Base-by-base conservation (phyloP, 768 basidiomycete genomes). In the Trametes cinnabarina region DNA sequence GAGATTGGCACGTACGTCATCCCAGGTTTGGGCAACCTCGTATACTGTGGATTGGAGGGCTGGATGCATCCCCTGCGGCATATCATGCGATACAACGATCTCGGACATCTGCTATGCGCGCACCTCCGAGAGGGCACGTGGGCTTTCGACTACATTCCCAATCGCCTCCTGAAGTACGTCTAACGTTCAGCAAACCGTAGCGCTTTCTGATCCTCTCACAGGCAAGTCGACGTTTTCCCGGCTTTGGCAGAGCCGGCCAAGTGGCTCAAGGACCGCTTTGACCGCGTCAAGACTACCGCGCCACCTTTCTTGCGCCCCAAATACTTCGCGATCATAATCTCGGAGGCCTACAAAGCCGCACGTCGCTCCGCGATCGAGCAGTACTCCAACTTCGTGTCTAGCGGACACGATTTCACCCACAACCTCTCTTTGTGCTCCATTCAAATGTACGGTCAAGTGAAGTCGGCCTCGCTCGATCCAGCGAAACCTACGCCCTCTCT, bases 1-100 rank as follows among this genome's bases (percentile, higher is more conserved):
- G 81, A 85, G 60, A 85, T 87, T 68, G 95, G 97, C 3, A 82
- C 77, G 1, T 98, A 98, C 71, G 81, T 87, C 46, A 74, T 99
- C 32, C 91, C 95, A 4, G 83, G 80, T 22, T 67, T 83, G 22
- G 93, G 90, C 0, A 81, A 82, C 57, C 76, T 94, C 71, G 85
- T 83, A 11, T 99, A 98, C 72, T 98, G 95, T 66, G 97, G 97
- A 17, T 71, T 98, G 49, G 93, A 98, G 67, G 97, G 97, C 1
- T 99, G 95, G 94, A 98, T 99, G 94, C 83, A 87, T 64, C 86
- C 86, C 0, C 76, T 98, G 53, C 80, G 84, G 37, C 84, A 84
- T 63, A 85, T 98, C 70, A 94, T 94, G 84, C 79, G 79, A 63
- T 82, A 85, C 67, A 98, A 98, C 71, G 94, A 99, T 69, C 80